These are phyloP conservation scores for Phytopythium cucurbitacearum DNA, from an alignment of 352 stramenopile species.

Conservation along the genomic window DNA sequence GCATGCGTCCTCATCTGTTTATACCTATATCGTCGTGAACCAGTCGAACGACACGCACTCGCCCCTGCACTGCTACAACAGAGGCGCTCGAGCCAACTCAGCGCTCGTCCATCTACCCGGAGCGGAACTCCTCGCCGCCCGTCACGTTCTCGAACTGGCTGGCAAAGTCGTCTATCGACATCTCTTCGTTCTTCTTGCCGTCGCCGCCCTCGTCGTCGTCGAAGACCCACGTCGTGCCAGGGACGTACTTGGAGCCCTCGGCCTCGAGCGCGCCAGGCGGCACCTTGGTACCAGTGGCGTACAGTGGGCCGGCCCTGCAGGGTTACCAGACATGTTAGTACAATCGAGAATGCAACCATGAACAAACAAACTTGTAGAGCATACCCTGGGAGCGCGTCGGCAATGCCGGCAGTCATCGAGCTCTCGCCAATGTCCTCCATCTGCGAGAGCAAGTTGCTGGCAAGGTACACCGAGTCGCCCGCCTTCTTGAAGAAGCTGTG, in stretches of 20 bases:
- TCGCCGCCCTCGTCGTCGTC: constrained; percentile 78
- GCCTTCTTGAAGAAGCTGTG: constrained; percentile 90
- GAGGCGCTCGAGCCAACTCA: neutral
- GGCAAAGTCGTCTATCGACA: constrained; percentile 87
- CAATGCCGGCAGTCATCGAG: constrained; percentile 81
- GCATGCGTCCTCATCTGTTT: neutral
- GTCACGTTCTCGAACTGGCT: constrained; percentile 87
- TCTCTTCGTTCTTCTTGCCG: constrained; percentile 30
- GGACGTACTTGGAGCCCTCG: constrained; percentile 80
- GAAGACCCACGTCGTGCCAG: constrained; percentile 88
- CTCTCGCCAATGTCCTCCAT: constrained; percentile 87
- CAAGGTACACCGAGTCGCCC: constrained; percentile 60
- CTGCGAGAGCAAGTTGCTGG: constrained; percentile 59
- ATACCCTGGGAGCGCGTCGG: constrained; percentile 77
- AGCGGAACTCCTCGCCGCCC: constrained; percentile 82
- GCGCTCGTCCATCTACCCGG: constrained; percentile 40
- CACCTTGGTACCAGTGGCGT: constrained; percentile 76
- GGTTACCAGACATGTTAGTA: constrained; percentile 1
- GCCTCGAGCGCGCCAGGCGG: constrained; percentile 48
- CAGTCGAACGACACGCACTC: too few relatives aligned
- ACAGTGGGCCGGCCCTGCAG: constrained; percentile 68
- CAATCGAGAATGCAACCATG: neutral
- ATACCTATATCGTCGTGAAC: neutral
- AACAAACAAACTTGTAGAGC: constrained; percentile 2
- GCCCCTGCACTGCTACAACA: too few relatives aligned